Conservation (phyloP, 805 yeast genomes). For the Saturnispora mendoncae region DNA sequence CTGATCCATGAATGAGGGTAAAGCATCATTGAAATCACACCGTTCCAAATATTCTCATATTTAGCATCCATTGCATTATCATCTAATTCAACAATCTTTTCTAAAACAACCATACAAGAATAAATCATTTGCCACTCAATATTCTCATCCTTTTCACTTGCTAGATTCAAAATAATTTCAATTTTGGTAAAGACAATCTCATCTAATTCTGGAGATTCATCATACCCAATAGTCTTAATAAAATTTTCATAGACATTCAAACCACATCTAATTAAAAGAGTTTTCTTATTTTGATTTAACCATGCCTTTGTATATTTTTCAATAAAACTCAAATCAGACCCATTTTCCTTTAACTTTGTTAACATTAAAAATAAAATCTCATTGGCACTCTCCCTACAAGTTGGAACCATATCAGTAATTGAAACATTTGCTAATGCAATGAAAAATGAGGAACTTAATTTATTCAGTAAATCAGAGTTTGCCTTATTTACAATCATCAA, state of each 20-base stretch:
- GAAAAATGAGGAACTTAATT: conserved; percentile 67
- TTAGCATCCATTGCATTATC: conserved; percentile 33
- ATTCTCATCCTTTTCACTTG: conserved; percentile 31
- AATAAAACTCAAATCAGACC: conserved; percentile 24
- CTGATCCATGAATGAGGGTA: conserved; percentile 94
- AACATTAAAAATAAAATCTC: conserved; percentile 49
- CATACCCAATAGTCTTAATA: conserved; percentile 39
- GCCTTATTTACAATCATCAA: conserved; percentile 62
- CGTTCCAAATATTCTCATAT: conserved; percentile 42
- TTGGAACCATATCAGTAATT: conserved; percentile 66
- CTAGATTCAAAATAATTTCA: conserved; percentile 14
- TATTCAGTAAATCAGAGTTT: conserved; percentile 46
- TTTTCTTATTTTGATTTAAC: conserved; percentile 48
- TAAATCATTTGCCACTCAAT: conserved; percentile 73
- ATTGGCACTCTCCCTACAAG: conserved; percentile 79
- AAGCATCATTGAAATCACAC: conserved; percentile 46
- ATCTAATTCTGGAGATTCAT: conserved; percentile 20
- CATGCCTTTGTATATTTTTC: conserved; percentile 47
- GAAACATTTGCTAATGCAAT: conserved; percentile 72
- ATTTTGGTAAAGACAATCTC: conserved; percentile 24
- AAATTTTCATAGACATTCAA: conserved; percentile 60
- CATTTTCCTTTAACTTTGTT: conserved; percentile 33
- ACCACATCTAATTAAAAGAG: conserved; percentile 61
- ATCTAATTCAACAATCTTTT: conserved; percentile 13
- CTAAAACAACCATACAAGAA: conserved; percentile 43